Evolutionary conservation across 169 alveolate species (phyloP).

Genomic region (Eimeria falciformis): DNA sequence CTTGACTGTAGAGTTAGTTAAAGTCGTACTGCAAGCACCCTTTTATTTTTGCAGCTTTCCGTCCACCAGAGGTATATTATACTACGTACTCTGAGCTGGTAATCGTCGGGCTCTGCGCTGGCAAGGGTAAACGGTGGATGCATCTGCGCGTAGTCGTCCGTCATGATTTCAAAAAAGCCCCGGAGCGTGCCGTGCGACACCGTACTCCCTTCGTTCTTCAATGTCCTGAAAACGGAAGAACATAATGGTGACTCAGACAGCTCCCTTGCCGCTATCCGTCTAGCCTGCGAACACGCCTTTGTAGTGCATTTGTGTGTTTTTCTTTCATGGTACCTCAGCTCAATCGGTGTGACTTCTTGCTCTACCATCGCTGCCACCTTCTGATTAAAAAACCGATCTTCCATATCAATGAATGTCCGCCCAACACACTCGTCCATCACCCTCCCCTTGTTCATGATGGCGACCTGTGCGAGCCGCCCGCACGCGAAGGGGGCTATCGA

Average conservation of each 20-base stretch:
- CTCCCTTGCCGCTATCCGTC: no score
- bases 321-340: constrained; percentile 79
- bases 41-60: no score
- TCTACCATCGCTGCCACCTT: constrained; percentile 86
- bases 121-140: constrained; percentile 86
- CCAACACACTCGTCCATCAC: constrained; percentile 91
- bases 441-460: constrained; percentile 90
- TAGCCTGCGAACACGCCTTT: background rate
- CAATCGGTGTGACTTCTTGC: constrained; percentile 87
- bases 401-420: constrained; percentile 91
- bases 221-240: constrained; percentile 80
- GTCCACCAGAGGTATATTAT: no score
- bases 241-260: no score
- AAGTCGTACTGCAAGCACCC: no score
- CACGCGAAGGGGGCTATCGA: background rate
- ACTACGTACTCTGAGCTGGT: constrained; percentile 85
- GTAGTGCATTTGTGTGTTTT: no score
- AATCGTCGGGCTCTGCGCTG: constrained; percentile 90
- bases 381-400: constrained; percentile 91
- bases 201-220: constrained; percentile 86
- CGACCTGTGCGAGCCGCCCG: constrained; percentile 50
- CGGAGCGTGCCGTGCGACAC: constrained; percentile 92
- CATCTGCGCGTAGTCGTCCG: constrained; percentile 87
- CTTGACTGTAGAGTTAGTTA: no score
- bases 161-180: constrained; percentile 91